Evolutionary conservation across 2,329 filamentous ascomycete genomes (phyloP).

Genomic region (Monosporascus sp.): DNA sequence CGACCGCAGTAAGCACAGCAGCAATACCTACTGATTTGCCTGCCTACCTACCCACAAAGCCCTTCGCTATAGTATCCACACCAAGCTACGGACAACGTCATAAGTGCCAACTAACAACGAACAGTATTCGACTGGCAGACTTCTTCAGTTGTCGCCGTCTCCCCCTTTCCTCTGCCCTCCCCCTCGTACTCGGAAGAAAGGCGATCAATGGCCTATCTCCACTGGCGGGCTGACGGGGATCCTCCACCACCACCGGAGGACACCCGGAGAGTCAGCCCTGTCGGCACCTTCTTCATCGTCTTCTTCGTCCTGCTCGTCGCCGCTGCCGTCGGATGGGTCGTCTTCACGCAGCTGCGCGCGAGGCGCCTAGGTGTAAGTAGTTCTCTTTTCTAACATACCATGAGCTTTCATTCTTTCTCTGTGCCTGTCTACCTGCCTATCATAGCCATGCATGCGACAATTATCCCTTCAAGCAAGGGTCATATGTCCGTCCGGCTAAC

Average conservation of each 20-base stretch:
- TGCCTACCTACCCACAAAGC: too few relatives aligned
- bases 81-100: too few relatives aligned
- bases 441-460: background rate
- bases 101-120: too few relatives aligned
- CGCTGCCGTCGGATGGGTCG: constrained; percentile 58
- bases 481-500: background rate
- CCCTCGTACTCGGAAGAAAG: background rate
- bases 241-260: constrained; percentile 1
- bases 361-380: constrained; percentile 62
- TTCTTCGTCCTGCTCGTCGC: constrained; percentile 56
- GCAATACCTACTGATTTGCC: too few relatives aligned
- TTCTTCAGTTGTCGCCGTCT: too few relatives aligned
- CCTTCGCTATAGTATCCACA: too few relatives aligned
- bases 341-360: constrained; percentile 68
- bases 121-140: too few relatives aligned
- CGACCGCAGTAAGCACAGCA: too few relatives aligned
- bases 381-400: constrained; percentile 1
- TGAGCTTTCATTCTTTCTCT: background rate
- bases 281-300: constrained; percentile 68
- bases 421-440: background rate
- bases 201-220: background rate
- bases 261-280: constrained; percentile 42
- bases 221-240: background rate
- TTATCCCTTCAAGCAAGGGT: background rate
- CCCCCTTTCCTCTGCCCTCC: background rate